Conservation (phyloP, 2,329 filamentous ascomycete species). For the Anthostomella pinea region DNA sequence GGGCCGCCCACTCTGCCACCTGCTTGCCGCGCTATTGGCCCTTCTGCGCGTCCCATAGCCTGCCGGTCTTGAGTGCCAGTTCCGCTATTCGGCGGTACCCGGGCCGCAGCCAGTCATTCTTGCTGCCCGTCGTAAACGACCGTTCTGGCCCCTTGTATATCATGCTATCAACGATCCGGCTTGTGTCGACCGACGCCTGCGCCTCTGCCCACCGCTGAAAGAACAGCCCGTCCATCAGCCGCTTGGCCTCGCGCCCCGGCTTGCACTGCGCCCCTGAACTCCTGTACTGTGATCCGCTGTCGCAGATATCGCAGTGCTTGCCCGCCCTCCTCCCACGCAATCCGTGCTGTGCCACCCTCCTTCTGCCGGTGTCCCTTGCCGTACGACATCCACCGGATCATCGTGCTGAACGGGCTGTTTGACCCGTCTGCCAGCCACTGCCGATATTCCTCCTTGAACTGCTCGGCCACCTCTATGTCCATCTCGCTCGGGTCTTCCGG, state of each 20-base stretch:
- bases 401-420: constrained; percentile 2
- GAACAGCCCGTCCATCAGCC: not conserved
- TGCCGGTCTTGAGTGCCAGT: no score
- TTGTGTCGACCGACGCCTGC: not conserved
- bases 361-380: not conserved
- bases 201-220: not conserved
- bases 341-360: not conserved
- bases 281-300: not conserved
- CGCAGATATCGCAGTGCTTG: not conserved
- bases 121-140: not conserved
- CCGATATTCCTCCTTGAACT: constrained; percentile 1
- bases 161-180: not conserved
- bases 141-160: not conserved
- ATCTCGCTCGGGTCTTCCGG: constrained; percentile 1
- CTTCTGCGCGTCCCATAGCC: not conserved
- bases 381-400: constrained; percentile 1
- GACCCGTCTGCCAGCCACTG: constrained; percentile 1
- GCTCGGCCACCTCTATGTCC: not conserved
- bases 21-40: not conserved
- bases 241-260: not conserved
- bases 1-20: not conserved
- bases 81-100: not conserved
- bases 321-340: not conserved
- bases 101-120: not conserved
- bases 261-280: not conserved